Evolutionary conservation across 1,284 basidiomycete species (phyloP).

Genomic region (Fomes fomentarius): DNA sequence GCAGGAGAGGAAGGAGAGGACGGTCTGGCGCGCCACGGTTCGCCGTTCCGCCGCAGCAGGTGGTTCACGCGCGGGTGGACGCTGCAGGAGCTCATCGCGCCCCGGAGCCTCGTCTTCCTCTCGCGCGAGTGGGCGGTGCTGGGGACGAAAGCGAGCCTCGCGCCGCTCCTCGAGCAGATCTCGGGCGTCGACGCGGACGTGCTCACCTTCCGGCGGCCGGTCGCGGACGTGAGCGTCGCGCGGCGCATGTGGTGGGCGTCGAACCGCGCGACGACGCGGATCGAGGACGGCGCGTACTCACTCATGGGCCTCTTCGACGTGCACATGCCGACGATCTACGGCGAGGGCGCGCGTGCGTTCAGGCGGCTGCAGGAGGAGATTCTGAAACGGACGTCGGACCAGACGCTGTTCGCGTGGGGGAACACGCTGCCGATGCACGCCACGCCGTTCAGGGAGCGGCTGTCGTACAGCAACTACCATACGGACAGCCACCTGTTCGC

Average conservation of each 20-base stretch:
- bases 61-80: constrained; percentile 26
- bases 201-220: constrained; percentile 16
- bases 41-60: constrained; percentile 12
- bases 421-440: constrained; percentile 13
- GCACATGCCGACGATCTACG: constrained; percentile 23
- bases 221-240: constrained; percentile 21
- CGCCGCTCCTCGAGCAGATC: constrained; percentile 16
- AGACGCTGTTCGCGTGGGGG: constrained; percentile 23
- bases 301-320: constrained; percentile 25
- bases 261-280: constrained; percentile 13
- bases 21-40: not conserved
- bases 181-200: constrained; percentile 22
- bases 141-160: constrained; percentile 22
- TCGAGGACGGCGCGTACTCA: constrained; percentile 22
- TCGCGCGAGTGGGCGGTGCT: constrained; percentile 16
- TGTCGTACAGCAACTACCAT: constrained; percentile 15
- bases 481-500: constrained; percentile 22
- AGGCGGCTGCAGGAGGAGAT: constrained; percentile 22
- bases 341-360: constrained; percentile 19
- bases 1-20: not conserved
- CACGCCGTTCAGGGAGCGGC: constrained; percentile 11
- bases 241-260: constrained; percentile 24
- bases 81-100: constrained; percentile 23
- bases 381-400: constrained; percentile 20
- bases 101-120: constrained; percentile 17